Conservation (phyloP, 1,139 yeast genomes). For the Candida labiduridarum region DNA sequence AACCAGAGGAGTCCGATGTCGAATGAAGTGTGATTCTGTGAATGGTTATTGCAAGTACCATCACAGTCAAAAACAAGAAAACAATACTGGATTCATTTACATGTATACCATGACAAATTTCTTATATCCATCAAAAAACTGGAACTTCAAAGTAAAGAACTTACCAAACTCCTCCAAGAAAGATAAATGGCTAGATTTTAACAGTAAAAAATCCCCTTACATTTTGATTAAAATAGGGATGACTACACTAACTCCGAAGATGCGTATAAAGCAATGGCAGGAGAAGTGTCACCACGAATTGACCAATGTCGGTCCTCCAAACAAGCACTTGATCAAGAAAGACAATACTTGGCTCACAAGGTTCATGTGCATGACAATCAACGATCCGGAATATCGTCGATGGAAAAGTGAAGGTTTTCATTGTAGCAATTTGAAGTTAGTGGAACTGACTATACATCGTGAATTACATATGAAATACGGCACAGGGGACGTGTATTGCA, state of each 20-base stretch:
- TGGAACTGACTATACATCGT: constrained; percentile 47
- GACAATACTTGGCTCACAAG: constrained; percentile 10
- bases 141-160: constrained; percentile 36
- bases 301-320: constrained; percentile 14
- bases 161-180: constrained; percentile 27
- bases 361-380: constrained; percentile 7
- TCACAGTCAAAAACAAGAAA: constrained; percentile 13
- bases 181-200: constrained; percentile 37
- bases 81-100: constrained; percentile 48
- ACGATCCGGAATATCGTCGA: constrained; percentile 8
- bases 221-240: constrained; percentile 57
- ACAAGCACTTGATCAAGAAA: constrained; percentile 9
- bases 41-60: constrained; percentile 34
- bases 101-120: constrained; percentile 46
- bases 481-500: constrained; percentile 45
- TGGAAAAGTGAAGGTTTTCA: constrained; percentile 35
- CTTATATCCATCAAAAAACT: constrained; percentile 24
- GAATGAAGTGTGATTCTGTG: constrained; percentile 19
- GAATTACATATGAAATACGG: constrained; percentile 40
- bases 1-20: constrained; percentile 31
- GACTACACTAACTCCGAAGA: constrained; percentile 49
- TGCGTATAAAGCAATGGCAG: constrained; percentile 57
- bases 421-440: constrained; percentile 29
- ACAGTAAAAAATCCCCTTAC: constrained; percentile 38
- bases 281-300: constrained; percentile 50